Evolutionary conservation across 768 basidiomycete genomes (phyloP).

Genomic region (Harrya chromipes): DNA sequence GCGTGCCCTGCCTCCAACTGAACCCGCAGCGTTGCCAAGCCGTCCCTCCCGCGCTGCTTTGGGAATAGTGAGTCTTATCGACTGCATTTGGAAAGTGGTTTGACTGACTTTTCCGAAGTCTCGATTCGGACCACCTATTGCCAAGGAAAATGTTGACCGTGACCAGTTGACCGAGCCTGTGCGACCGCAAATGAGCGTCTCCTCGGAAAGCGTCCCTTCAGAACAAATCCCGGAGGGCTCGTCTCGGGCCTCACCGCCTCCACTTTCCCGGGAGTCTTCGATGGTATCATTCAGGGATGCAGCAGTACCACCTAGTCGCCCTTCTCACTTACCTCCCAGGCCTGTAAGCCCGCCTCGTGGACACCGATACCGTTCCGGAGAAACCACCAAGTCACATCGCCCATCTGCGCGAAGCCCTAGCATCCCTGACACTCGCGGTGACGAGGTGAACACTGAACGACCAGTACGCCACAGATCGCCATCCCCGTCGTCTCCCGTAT

Average conservation of each 20-base stretch:
- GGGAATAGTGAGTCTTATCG: conserved; percentile 12
- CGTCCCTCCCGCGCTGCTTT: conserved; percentile 18
- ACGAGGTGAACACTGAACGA: conserved; percentile 5
- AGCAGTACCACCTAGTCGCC: conserved; percentile 2
- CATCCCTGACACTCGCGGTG: background rate
- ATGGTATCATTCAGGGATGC: conserved; percentile 15
- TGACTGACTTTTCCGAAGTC: conserved; percentile 19
- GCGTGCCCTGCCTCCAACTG: conserved; percentile 7
- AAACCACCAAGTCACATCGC: conserved; percentile 1
- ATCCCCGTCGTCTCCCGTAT: background rate
- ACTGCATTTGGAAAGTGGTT: background rate
- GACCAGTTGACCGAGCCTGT: conserved; percentile 1
- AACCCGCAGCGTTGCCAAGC: conserved; percentile 2
- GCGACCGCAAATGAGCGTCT: conserved; percentile 2
- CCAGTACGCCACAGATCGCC: conserved; percentile 2
- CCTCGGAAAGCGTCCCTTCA: conserved; percentile 17
- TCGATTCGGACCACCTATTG: conserved; percentile 32
- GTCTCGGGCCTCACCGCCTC: conserved; percentile 26
- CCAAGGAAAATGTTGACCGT: conserved; percentile 10
- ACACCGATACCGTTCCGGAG: conserved; percentile 8
- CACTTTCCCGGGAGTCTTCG: conserved; percentile 31
- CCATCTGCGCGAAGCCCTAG: conserved; percentile 1
- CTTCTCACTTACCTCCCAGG: conserved; percentile 21
- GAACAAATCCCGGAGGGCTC: conserved; percentile 14
- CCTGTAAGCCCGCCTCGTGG: conserved; percentile 19